Conservation (phyloP, 306 rosid species). For the Mimosa bimucronata region DNA sequence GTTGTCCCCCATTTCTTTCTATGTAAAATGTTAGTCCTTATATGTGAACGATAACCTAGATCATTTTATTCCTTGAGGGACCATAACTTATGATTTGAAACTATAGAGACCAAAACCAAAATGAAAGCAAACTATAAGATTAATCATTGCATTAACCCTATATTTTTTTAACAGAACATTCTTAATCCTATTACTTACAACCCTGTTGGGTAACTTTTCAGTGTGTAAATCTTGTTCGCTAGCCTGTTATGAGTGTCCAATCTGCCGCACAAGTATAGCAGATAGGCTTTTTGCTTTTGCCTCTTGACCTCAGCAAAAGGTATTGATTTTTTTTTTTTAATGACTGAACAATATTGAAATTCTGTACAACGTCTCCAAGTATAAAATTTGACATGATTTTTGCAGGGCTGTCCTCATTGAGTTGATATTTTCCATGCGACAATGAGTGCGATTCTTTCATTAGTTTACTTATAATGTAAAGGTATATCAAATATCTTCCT, state of each 20-base stretch:
- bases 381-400: constrained; percentile 29
- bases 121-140: no score
- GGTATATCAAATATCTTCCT: constrained; percentile 61
- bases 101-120: no score
- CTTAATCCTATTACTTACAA: constrained; percentile 25
- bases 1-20: no score
- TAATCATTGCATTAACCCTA: background rate
- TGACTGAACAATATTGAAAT: background rate
- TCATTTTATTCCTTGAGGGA: no score
- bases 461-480: constrained; percentile 78
- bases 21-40: no score
- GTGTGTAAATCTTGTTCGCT: constrained; percentile 97
- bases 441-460: constrained; percentile 79
- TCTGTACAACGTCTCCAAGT: constrained; percentile 13
- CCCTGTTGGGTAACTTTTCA: constrained; percentile 40
- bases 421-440: constrained; percentile 47
- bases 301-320: constrained; percentile 61
- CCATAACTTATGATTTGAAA: no score
- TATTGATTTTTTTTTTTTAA: constrained; percentile 28
- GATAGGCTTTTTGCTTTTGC: constrained; percentile 99
- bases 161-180: background rate
- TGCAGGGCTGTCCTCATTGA: constrained; percentile 60
- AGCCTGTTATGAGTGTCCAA: constrained; percentile 97
- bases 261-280: constrained; percentile 90
- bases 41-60: no score